Evolutionary conservation across 192 early-diverging fungal species (phyloP).

Genomic region (Dimargaris cristalligena): DNA sequence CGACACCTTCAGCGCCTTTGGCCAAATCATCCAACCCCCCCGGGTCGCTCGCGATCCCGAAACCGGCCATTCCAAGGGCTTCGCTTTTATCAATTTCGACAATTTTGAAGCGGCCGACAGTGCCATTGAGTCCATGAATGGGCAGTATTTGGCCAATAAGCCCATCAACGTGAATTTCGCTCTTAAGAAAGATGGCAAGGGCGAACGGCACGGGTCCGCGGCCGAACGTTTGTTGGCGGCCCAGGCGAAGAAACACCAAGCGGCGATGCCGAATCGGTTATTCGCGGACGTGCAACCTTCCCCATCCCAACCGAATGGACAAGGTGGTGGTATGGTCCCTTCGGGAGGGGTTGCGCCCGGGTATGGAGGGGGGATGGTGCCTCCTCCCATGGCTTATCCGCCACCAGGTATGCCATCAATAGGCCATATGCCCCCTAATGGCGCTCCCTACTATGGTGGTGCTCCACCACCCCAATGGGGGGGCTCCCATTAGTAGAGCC

Average conservation of each 20-base stretch:
- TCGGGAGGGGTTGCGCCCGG: too few species aligned
- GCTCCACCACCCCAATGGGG: too few species aligned
- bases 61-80: conserved; percentile 76
- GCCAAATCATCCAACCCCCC: conserved; percentile 70
- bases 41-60: conserved; percentile 73
- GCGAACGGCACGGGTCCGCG: conserved; percentile 88
- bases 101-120: conserved; percentile 91
- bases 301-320: neutral
- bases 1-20: conserved; percentile 93
- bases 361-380: too few species aligned
- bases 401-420: too few species aligned
- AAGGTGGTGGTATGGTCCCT: neutral
- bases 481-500: too few species aligned
- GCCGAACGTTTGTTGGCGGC: conserved; percentile 87
- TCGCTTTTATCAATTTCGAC: conserved; percentile 82
- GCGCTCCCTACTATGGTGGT: too few species aligned
- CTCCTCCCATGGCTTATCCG: too few species aligned
- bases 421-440: too few species aligned
- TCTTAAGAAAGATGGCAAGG: conserved; percentile 97
- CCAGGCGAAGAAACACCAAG: conserved; percentile 66
- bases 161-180: conserved; percentile 81
- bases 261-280: conserved; percentile 42
- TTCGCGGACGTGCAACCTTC: conserved; percentile 40
- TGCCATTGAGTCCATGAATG: conserved; percentile 97
- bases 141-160: conserved; percentile 89